A percentile compares a stretch with the other conserved stretches of the same genome.
phyloP scores from a whole-genome alignment of 495 filamentous ascomycete species.

The Halenospora varia region DNA sequence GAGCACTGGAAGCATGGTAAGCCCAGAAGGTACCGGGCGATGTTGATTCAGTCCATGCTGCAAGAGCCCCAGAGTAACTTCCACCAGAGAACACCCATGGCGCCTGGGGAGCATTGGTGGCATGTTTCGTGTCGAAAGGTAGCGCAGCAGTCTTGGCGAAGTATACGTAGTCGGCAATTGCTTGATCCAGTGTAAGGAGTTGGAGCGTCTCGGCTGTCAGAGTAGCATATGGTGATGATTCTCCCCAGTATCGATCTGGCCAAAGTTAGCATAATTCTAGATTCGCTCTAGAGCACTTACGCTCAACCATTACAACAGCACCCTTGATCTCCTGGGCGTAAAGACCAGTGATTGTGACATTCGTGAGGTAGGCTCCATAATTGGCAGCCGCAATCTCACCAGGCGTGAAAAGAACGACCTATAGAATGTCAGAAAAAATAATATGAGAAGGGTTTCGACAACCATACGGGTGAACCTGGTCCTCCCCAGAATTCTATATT shows the following conservation, averaged over 20 bases:
- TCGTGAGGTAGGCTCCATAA: constrained; percentile 48
- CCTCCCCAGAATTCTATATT: constrained; percentile 46
- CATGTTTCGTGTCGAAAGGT: constrained; percentile 51
- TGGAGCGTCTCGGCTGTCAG: constrained; percentile 54
- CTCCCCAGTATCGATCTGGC: constrained; percentile 58
- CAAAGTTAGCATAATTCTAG: not conserved
- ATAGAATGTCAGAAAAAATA: constrained; percentile 8
- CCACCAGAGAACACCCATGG: constrained; percentile 64
- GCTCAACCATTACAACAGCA: constrained; percentile 55
- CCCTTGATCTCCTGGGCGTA: constrained; percentile 51
- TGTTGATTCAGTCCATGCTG: constrained; percentile 56
- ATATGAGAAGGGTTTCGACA: not conserved
- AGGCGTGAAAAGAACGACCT: constrained; percentile 53
- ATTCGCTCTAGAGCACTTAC: constrained; percentile 28
- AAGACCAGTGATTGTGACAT: constrained; percentile 44
- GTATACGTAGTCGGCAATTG: constrained; percentile 57
- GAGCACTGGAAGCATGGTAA: constrained; percentile 58
- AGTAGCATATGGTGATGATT: constrained; percentile 52
- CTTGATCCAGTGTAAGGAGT: constrained; percentile 59
- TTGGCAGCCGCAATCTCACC: constrained; percentile 50
- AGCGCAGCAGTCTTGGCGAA: constrained; percentile 56
- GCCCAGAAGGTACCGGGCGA: constrained; percentile 65
- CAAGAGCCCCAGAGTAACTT: constrained; percentile 60
- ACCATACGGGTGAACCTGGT: constrained; percentile 47
- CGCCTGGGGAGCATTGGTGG: constrained; percentile 49